Conservation (phyloP, 2,329 filamentous ascomycete genomes). For the Scleromitrula shiraiana region DNA sequence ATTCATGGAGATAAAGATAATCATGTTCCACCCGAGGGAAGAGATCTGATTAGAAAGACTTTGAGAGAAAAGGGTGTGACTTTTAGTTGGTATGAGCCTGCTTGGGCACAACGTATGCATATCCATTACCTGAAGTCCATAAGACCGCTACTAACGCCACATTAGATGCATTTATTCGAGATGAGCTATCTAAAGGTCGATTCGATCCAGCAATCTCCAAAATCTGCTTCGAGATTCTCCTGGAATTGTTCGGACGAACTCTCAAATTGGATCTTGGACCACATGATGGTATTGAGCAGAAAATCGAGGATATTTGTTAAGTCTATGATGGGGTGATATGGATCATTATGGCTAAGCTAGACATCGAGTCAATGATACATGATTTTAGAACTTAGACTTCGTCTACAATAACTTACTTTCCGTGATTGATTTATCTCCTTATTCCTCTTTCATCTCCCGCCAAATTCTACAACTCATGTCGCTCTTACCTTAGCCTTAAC, state of each 20-base stretch:
- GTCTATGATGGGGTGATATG: too few relatives aligned
- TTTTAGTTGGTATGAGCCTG: conserved; percentile 81
- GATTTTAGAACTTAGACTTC: too few relatives aligned
- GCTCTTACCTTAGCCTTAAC: too few relatives aligned
- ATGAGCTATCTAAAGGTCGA: conserved; percentile 86
- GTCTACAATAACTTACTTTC: too few relatives aligned
- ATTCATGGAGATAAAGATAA: conserved; percentile 90
- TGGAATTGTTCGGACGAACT: conserved; percentile 74
- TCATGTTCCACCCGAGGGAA: conserved; percentile 74
- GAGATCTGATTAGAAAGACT: conserved; percentile 76
- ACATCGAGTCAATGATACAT: neutral
- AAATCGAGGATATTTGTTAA: conserved; percentile 68
- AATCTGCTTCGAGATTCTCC: conserved; percentile 82
- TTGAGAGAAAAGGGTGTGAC: conserved; percentile 66
- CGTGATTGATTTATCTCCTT: too few relatives aligned
- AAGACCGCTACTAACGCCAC: neutral
- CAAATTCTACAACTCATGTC: too few relatives aligned
- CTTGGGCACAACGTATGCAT: conserved; percentile 73
- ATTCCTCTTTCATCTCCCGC: too few relatives aligned
- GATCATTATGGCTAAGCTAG: too few relatives aligned
- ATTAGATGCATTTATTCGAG: conserved; percentile 77
- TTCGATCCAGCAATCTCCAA: conserved; percentile 84
- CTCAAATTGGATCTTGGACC: conserved; percentile 73
- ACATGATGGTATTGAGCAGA: conserved; percentile 49
- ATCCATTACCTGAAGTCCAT: neutral